Conservation (phyloP, 345 rosid species). For the Brassica incana region DNA sequence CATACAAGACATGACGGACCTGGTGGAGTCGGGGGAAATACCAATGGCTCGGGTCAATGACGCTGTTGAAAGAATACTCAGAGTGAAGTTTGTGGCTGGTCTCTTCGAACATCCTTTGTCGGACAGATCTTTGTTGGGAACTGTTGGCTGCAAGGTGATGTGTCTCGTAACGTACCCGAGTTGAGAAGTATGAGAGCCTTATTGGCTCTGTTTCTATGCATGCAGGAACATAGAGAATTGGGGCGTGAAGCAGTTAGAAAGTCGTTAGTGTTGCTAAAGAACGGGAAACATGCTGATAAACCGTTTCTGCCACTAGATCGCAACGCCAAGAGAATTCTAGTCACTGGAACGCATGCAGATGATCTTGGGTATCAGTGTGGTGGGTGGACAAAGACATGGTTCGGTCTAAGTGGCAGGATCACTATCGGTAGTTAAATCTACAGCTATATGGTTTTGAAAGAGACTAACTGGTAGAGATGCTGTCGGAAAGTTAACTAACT, state of each 20-base stretch:
- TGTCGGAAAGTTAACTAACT: neutral
- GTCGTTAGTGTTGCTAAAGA: slow-evolving; percentile 81
- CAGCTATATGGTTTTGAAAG: neutral
- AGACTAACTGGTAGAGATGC: neutral
- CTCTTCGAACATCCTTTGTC: slow-evolving; percentile 75
- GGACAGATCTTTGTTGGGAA: slow-evolving; percentile 59
- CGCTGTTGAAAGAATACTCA: slow-evolving; percentile 83
- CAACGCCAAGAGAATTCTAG: slow-evolving; percentile 66
- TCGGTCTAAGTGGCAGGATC: slow-evolving; percentile 71
- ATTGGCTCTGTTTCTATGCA: slow-evolving; percentile 9
- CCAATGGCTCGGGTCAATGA: slow-evolving; percentile 69
- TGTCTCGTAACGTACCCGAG: neutral
- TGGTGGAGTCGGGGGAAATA: slow-evolving; percentile 76
- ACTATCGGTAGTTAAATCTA: slow-evolving; percentile 57
- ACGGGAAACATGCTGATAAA: slow-evolving; percentile 58
- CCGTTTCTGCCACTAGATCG: slow-evolving; percentile 70
- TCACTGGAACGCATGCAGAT: slow-evolving; percentile 78
- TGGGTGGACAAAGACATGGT: slow-evolving; percentile 83
- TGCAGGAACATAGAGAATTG: slow-evolving; percentile 72
- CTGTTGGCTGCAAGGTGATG: slow-evolving; percentile 80
- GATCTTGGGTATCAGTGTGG: slow-evolving; percentile 93
- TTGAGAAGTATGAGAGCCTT: neutral
- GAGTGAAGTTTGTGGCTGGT: slow-evolving; percentile 84
- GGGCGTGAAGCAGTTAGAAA: slow-evolving; percentile 87
- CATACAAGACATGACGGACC: slow-evolving; percentile 48